phyloP scores from a whole-genome alignment of 108 stramenopile genomes.

The Pinguiococcus pyrenoidosus region DNA sequence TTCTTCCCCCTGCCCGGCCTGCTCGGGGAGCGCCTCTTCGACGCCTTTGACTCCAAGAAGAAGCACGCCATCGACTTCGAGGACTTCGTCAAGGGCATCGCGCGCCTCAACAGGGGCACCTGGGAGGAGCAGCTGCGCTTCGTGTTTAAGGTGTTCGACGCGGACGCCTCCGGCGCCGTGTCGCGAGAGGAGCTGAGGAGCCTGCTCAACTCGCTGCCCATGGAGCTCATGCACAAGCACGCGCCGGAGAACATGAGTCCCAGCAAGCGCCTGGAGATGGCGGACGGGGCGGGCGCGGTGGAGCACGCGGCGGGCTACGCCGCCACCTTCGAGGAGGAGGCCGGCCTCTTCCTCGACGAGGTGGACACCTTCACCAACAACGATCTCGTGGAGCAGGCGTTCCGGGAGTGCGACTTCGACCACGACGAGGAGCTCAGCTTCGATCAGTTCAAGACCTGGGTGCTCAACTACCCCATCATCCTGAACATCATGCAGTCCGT shows the following conservation, averaged over 20 bases:
- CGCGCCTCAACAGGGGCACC: conserved; percentile 27
- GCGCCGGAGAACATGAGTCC: conserved; percentile 2
- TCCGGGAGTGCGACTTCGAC: conserved; percentile 38
- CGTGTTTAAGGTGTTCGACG: conserved; percentile 29
- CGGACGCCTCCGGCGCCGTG: conserved; percentile 16
- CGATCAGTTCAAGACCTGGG: conserved; percentile 24
- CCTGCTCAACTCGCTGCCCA: too few relatives aligned
- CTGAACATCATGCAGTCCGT: conserved; percentile 25
- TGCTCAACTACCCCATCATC: conserved; percentile 23
- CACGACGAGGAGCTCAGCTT: conserved; percentile 35
- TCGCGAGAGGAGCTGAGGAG: conserved; percentile 20
- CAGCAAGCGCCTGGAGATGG: not conserved
- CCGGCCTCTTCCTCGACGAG: conserved; percentile 6
- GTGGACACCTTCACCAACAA: conserved; percentile 31
- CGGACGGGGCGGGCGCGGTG: not conserved
- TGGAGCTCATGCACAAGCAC: conserved; percentile 38
- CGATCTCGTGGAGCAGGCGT: conserved; percentile 37
- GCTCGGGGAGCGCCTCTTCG: conserved; percentile 42
- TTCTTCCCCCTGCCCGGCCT: conserved; percentile 43
- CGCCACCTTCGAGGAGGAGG: not conserved
- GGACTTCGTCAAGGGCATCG: conserved; percentile 40
- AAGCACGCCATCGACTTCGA: conserved; percentile 33
- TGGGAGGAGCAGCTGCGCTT: conserved; percentile 37
- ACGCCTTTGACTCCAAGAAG: conserved; percentile 31
- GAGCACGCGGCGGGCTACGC: conserved; percentile 1